phyloP scores from a whole-genome alignment of 441 rosid species.

The Populus hybrid region DNA sequence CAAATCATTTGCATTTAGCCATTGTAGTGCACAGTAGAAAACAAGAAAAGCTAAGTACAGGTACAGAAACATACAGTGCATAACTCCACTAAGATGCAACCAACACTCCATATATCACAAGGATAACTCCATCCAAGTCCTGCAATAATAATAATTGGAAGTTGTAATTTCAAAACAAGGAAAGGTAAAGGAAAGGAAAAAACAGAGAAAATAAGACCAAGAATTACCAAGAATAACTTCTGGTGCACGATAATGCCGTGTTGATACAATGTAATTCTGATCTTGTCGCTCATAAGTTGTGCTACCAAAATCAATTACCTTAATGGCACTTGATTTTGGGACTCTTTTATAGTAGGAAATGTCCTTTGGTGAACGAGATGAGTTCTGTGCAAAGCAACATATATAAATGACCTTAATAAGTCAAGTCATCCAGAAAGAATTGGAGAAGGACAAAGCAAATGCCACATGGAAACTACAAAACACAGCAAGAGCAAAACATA shows the following conservation, averaged over 20 bases:
- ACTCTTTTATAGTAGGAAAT: constrained; percentile 53
- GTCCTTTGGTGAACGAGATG: constrained; percentile 48
- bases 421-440: neutral
- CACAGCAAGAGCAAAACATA: neutral
- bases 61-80: constrained; percentile 59
- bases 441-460: neutral
- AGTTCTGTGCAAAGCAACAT: constrained; percentile 30
- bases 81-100: constrained; percentile 74
- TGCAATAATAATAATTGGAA: constrained; percentile 9
- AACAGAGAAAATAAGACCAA: too few species aligned
- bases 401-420: neutral
- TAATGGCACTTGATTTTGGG: constrained; percentile 76
- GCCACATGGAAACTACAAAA: neutral
- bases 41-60: neutral
- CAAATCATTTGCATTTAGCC: neutral
- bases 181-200: neutral
- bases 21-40: neutral
- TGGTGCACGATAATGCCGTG: constrained; percentile 86
- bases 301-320: constrained; percentile 88
- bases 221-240: constrained; percentile 79
- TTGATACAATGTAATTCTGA: constrained; percentile 74
- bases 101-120: constrained; percentile 86
- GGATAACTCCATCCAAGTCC: constrained; percentile 93
- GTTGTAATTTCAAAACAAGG: neutral
- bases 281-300: constrained; percentile 74